Evolutionary conservation across 257 asterid species (phyloP), one percentile per base, ranked within the genome.

Genomic region (Anisodus acutangulus): DNA sequence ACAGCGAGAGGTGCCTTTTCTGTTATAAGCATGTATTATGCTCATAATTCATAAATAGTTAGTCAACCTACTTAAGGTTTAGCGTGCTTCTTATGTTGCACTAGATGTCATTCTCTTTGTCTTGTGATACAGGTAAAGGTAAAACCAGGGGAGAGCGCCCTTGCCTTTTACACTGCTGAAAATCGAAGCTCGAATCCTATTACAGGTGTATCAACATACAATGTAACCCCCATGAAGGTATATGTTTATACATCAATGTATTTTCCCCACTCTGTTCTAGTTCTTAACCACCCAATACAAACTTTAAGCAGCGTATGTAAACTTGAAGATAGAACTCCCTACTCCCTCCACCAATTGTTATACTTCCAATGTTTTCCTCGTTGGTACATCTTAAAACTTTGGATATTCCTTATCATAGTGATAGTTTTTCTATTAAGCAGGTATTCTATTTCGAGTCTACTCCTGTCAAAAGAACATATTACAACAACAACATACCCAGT

Each of bases 181-280:
- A 95, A 93, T 87, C 89, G 60, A 88, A 95, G 98, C 86, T 69
- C 95, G 79, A 83, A 93, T 88, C 98, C 98, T 22, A 90, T 93
- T 83, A 90, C 91, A 8, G 98, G 98, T 66, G 93, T 95, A 79
- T 95, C 98, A 22, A 92, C 97, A 10, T 95, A 95, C 84, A 95
- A 95, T 84, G 98, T 95, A 66, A 95, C 98, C 88, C 98, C 98
- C 39, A 94, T 94, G 97, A 93, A 94, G 97, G 98, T 95, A 90
- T 68, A 15, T 15, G 39, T 68, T 39, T 80, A 70, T 59, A 78
- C 16, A 55, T 55, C 60, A 55, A 55, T 6, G 7, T 13, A 4
- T 55, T 55, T 13, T 13, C 6, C 60, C 19, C 16, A 55, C 60
- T 6, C 60, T n/a, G n/a, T 55, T 26, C 66, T 58, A 41, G 69